phyloP scores from a whole-genome alignment of 1,139 yeast genomes.

The Suhomyces ambrosiae region DNA sequence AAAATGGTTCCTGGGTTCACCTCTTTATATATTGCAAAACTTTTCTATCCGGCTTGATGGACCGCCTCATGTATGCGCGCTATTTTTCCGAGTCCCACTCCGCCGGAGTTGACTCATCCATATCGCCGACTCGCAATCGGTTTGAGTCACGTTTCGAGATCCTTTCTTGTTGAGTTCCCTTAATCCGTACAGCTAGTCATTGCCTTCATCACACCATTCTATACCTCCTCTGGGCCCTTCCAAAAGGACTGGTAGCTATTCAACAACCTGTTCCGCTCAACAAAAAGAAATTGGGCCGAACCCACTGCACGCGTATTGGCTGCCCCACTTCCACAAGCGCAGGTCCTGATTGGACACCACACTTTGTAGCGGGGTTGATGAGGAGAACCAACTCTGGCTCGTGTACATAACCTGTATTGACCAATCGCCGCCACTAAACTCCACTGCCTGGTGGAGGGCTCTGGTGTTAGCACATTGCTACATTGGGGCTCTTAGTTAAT shows the following conservation, averaged over 20 bases:
- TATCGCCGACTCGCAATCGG: slow-evolving; percentile 2
- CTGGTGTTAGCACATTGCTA: no score
- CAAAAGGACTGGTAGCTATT: no score
- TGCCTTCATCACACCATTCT: neutral
- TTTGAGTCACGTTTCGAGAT: neutral
- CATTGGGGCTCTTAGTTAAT: no score
- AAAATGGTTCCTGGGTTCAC: neutral
- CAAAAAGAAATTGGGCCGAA: neutral
- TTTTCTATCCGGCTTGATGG: slow-evolving; percentile 7
- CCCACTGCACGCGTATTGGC: neutral
- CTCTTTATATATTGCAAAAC: slow-evolving; percentile 11
- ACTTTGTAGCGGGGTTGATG: slow-evolving; percentile 1
- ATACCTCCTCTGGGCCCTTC: no score
- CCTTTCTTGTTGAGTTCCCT: neutral
- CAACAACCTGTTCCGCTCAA: no score
- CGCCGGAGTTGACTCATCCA: slow-evolving; percentile 5
- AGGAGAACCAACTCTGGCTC: slow-evolving; percentile 1
- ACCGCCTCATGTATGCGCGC: slow-evolving; percentile 7
- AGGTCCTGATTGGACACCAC: neutral
- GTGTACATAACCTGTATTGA: no score
- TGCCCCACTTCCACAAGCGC: slow-evolving; percentile 1
- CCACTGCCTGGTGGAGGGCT: no score
- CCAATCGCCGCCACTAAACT: no score
- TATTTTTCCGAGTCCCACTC: slow-evolving; percentile 10
- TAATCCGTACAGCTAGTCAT: neutral